Conservation (phyloP, 2,329 filamentous ascomycete species). For the Colletotrichum karsti region DNA sequence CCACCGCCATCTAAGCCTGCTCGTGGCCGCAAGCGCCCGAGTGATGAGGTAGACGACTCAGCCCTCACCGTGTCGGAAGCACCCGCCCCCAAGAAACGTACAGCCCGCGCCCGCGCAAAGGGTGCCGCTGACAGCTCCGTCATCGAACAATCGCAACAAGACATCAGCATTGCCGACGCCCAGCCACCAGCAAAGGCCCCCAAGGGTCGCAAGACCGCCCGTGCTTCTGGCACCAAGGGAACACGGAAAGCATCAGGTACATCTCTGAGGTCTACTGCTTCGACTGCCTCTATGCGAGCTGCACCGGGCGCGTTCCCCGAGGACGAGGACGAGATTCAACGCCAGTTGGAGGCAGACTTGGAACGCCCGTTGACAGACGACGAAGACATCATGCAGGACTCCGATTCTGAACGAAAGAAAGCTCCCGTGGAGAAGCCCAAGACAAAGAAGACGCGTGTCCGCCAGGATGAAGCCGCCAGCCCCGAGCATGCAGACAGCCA, state of each 20-base stretch:
- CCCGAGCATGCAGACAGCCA: conserved; percentile 47
- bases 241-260: conserved; percentile 37
- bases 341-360: conserved; percentile 71
- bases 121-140: conserved; percentile 49
- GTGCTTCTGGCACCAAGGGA: conserved; percentile 50
- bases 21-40: conserved; percentile 70
- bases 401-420: conserved; percentile 52
- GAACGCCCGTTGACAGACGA: conserved; percentile 64
- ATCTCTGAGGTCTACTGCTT: conserved; percentile 55
- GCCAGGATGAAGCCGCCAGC: conserved; percentile 35
- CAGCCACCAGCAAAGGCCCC: conserved; percentile 39
- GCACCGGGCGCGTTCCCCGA: conserved; percentile 51
- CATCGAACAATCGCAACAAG: conserved; percentile 44
- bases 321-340: conserved; percentile 73
- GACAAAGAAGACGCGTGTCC: conserved; percentile 36
- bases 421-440: conserved; percentile 39
- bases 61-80: conserved; percentile 50
- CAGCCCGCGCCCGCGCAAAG: conserved; percentile 59
- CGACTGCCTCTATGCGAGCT: conserved; percentile 44
- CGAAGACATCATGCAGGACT: conserved; percentile 56
- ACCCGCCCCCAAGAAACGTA: conserved; percentile 67
- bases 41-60: conserved; percentile 64
- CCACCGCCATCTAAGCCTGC: conserved; percentile 48
- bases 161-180: conserved; percentile 50
- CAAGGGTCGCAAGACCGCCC: conserved; percentile 51